A percentile compares a stretch with the other conserved stretches of the same genome.
Evolutionary conservation across 2,329 filamentous ascomycete species (phyloP).

Genomic region (Cryphonectria radicalis): DNA sequence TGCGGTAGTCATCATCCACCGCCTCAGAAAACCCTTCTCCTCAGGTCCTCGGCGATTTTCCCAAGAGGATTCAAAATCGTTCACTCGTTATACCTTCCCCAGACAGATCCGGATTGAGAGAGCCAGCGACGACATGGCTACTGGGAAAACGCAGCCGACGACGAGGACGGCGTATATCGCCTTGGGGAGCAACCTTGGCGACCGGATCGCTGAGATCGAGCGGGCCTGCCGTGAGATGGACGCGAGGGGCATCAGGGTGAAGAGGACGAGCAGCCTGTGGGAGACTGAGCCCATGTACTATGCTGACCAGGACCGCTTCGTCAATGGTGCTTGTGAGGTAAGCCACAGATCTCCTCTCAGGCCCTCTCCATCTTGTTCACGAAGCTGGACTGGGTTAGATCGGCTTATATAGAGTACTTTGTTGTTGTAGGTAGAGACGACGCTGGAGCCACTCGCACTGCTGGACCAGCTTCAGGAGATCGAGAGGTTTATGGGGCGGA

Average conservation of each 20-base stretch:
- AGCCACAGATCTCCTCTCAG: constrained; percentile 34
- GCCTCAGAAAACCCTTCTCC: constrained; percentile 25
- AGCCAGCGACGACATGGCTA: constrained; percentile 33
- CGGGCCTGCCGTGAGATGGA: constrained; percentile 80
- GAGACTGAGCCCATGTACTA: constrained; percentile 98
- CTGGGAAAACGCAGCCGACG: constrained; percentile 32
- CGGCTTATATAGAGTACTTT: constrained; percentile 23
- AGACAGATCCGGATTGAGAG: constrained; percentile 31
- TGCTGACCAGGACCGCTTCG: constrained; percentile 81
- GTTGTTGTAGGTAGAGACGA: constrained; percentile 72
- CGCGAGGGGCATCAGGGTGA: constrained; percentile 70
- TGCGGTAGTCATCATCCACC: constrained; percentile 8
- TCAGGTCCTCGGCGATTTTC: constrained; percentile 20
- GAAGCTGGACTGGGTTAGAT: neutral
- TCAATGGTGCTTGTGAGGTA: constrained; percentile 93
- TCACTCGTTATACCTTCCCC: constrained; percentile 30
- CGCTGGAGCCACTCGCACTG: constrained; percentile 72
- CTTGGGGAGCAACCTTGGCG: constrained; percentile 88
- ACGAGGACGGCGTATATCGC: constrained; percentile 74
- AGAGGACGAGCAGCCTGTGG: constrained; percentile 85
- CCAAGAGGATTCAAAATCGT: constrained; percentile 15
- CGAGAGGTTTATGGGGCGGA: constrained; percentile 77
- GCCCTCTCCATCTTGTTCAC: too few species aligned
- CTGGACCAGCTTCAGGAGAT: constrained; percentile 83
- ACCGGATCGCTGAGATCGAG: constrained; percentile 85